These are phyloP conservation scores for Davidsoniella virescens DNA, from an alignment of 2,329 filamentous ascomycete genomes.

Conservation along the genomic window DNA sequence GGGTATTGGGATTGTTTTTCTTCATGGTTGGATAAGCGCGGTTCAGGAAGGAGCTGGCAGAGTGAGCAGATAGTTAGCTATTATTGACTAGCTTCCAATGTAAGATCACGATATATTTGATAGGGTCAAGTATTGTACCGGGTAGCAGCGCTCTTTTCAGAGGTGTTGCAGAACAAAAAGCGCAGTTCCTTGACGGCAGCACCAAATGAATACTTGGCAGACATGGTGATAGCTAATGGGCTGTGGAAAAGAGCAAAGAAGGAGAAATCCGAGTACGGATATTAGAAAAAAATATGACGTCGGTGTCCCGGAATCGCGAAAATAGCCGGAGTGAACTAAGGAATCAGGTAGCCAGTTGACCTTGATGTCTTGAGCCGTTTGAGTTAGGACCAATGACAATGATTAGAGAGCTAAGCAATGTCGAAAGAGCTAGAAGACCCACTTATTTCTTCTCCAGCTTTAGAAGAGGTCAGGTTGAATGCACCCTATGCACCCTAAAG, in stretches of 20 bases:
- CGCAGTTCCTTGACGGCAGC: conserved; percentile 85
- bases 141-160: conserved; percentile 73
- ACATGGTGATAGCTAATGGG: neutral
- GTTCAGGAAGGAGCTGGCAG: conserved; percentile 64
- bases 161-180: conserved; percentile 93
- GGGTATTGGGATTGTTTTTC: conserved; percentile 89
- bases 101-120: neutral
- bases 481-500: too few relatives aligned
- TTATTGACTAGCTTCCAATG: neutral
- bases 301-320: neutral
- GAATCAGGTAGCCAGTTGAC: too few relatives aligned
- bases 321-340: too few relatives aligned
- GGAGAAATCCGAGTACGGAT: too few relatives aligned
- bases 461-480: too few relatives aligned
- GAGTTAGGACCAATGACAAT: too few relatives aligned
- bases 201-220: conserved; percentile 75
- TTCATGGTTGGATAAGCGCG: conserved; percentile 97
- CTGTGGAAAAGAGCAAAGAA: neutral
- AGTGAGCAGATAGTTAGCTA: conserved; percentile 12
- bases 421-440: too few relatives aligned
- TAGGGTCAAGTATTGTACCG: conserved; percentile 39
- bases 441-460: too few relatives aligned
- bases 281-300: neutral
- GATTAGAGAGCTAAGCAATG: too few relatives aligned
- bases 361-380: too few relatives aligned